Conservation (phyloP, 163 green algal genomes). For the Scenedesmus sp. region DNA sequence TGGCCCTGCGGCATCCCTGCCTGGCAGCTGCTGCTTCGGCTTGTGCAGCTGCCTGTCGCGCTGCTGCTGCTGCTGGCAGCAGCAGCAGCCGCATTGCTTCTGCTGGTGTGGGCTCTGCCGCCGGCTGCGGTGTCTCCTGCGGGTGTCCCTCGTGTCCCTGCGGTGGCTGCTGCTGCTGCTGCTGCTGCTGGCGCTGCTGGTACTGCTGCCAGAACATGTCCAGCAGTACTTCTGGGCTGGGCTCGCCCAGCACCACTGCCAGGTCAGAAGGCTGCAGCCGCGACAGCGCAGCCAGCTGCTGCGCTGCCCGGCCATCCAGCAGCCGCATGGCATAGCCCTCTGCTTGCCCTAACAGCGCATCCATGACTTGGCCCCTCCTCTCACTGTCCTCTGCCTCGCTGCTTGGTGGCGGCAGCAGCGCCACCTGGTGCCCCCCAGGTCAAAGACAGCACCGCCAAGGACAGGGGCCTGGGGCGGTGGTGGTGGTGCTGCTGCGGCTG, state of each 20-base stretch:
- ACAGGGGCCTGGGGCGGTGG: background rate
- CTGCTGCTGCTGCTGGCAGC: slow-evolving; percentile 24
- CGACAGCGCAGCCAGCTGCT: slow-evolving; percentile 12
- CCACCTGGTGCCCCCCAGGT: background rate
- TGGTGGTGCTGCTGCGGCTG: background rate
- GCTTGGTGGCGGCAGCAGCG: background rate
- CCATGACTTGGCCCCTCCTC: background rate
- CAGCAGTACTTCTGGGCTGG: slow-evolving; percentile 14
- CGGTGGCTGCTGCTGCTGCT: background rate
- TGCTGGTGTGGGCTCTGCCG: background rate
- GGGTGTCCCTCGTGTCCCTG: no score
- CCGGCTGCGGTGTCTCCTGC: background rate
- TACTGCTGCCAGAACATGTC: slow-evolving; percentile 10
- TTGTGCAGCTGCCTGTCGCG: background rate
- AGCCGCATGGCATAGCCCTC: background rate
- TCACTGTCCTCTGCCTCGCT: background rate
- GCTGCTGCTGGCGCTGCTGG: slow-evolving; percentile 21
- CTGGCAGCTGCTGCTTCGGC: background rate
- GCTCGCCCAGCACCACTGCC: background rate
- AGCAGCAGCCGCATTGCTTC: background rate
- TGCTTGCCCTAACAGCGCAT: background rate
- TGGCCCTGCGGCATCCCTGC: background rate
- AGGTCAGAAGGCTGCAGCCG: background rate
- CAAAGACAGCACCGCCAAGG: background rate
- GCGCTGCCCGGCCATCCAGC: background rate